These are phyloP conservation scores for Aspergillus phoenicis DNA, from an alignment of 2,329 filamentous ascomycete genomes.

Conservation along the genomic window DNA sequence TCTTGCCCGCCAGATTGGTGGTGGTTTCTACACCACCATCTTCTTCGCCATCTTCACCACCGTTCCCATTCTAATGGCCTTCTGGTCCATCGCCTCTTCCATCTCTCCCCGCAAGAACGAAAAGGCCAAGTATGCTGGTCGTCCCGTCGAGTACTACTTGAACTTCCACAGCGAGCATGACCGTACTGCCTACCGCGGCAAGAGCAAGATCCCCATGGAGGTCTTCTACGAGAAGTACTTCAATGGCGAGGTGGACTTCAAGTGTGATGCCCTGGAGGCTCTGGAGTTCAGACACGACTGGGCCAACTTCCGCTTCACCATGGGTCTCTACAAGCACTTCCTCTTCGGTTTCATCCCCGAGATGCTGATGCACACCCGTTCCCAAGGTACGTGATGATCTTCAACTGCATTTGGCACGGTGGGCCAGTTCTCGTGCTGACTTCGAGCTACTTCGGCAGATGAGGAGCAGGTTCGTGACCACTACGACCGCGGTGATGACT, in stretches of 20 bases:
- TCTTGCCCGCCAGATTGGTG: conserved; percentile 78
- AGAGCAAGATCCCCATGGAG: conserved; percentile 60
- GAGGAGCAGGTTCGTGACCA: conserved; percentile 97
- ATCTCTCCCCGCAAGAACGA: conserved; percentile 89
- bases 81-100: conserved; percentile 79
- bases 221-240: conserved; percentile 99
- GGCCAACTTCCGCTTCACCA: conserved; percentile 91
- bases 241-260: conserved; percentile 91
- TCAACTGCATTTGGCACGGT: neutral
- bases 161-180: conserved; percentile 52
- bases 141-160: conserved; percentile 84
- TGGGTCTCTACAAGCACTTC: conserved; percentile 83
- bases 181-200: conserved; percentile 50
- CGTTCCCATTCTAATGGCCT: conserved; percentile 76
- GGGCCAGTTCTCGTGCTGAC: neutral
- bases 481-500: conserved; percentile 97
- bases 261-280: conserved; percentile 84
- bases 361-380: conserved; percentile 87
- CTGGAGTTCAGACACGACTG: conserved; percentile 96
- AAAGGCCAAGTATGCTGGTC: conserved; percentile 83
- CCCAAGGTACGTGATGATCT: conserved; percentile 63
- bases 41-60: conserved; percentile 81
- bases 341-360: conserved; percentile 85
- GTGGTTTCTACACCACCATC: conserved; percentile 82
- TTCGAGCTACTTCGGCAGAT: conserved; percentile 55